Evolutionary conservation across 768 basidiomycete species (phyloP).

Genomic region (Phlegmacium glaucopus): DNA sequence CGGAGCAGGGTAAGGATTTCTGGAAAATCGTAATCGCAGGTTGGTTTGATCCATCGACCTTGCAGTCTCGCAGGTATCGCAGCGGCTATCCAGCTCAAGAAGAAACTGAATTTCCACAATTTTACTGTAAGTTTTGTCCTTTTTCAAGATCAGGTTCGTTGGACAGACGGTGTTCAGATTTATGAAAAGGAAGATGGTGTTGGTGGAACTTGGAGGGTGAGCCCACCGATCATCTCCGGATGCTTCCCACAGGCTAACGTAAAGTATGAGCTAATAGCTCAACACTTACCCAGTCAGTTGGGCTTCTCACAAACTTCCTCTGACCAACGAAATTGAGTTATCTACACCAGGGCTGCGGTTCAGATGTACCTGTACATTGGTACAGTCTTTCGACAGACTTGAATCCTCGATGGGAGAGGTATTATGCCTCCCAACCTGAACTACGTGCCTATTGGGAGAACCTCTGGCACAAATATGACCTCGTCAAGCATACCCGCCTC

Average conservation of each 20-base stretch:
- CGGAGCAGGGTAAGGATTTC: conserved; percentile 43
- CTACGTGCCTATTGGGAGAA: conserved; percentile 48
- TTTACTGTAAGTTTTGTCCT: conserved; percentile 41
- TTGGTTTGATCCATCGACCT: neutral
- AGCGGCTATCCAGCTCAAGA: conserved; percentile 45
- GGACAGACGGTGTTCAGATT: conserved; percentile 37
- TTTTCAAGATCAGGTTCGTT: too few species aligned
- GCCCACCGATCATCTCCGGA: conserved; percentile 14
- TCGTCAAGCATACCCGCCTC: conserved; percentile 39
- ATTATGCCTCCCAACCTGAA: conserved; percentile 46
- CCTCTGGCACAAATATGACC: conserved; percentile 42
- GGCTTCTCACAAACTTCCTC: neutral
- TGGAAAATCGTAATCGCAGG: neutral
- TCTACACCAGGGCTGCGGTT: conserved; percentile 44
- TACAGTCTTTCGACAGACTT: conserved; percentile 53
- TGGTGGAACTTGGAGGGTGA: conserved; percentile 57
- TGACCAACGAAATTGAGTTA: neutral
- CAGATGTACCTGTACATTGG: conserved; percentile 54
- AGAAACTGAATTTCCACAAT: conserved; percentile 38
- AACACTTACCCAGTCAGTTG: conserved; percentile 49
- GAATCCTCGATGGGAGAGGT: conserved; percentile 48
- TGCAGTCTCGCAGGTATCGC: conserved; percentile 45
- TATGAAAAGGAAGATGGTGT: conserved; percentile 45
- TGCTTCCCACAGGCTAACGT: neutral
- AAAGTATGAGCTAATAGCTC: conserved; percentile 31